A percentile compares a stretch with the other conserved stretches of the same genome.
Evolutionary conservation across 768 basidiomycete species (phyloP).

Genomic region (Russula sp.): DNA sequence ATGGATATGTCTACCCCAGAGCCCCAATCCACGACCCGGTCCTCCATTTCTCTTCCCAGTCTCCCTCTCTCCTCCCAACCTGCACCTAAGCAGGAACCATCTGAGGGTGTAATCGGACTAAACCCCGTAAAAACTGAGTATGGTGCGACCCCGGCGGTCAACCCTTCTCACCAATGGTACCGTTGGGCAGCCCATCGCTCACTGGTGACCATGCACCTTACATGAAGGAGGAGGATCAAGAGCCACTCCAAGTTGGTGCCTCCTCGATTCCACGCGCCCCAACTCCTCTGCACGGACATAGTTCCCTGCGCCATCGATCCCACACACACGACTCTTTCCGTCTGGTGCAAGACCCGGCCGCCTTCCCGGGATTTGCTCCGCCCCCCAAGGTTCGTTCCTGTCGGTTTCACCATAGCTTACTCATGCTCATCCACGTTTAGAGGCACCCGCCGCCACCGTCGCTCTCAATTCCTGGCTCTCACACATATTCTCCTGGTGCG

Average conservation of each 20-base stretch:
- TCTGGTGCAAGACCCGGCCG: conserved; percentile 24
- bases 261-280: conserved; percentile 14
- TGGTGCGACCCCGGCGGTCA: conserved; percentile 2
- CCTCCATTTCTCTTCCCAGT: conserved; percentile 17
- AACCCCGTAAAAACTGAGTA: conserved; percentile 20
- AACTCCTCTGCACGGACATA: conserved; percentile 3
- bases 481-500: conserved; percentile 9
- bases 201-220: conserved; percentile 5
- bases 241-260: background rate
- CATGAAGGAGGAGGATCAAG: conserved; percentile 19
- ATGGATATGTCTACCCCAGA: conserved; percentile 18
- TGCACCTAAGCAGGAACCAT: background rate
- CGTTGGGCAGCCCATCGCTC: conserved; percentile 8
- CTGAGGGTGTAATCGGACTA: background rate
- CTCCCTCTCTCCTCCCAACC: conserved; percentile 2
- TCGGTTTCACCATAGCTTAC: conserved; percentile 14
- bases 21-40: background rate
- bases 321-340: conserved; percentile 14
- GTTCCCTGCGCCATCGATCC: conserved; percentile 11
- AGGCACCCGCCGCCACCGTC: conserved; percentile 20
- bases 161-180: conserved; percentile 10
- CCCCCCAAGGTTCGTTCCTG: conserved; percentile 24
- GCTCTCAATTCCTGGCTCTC: conserved; percentile 13
- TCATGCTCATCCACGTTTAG: conserved; percentile 12
- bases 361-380: conserved; percentile 18